Evolutionary conservation across 306 rosid genomes (phyloP).

Genomic region (Begonia loranthoides): DNA sequence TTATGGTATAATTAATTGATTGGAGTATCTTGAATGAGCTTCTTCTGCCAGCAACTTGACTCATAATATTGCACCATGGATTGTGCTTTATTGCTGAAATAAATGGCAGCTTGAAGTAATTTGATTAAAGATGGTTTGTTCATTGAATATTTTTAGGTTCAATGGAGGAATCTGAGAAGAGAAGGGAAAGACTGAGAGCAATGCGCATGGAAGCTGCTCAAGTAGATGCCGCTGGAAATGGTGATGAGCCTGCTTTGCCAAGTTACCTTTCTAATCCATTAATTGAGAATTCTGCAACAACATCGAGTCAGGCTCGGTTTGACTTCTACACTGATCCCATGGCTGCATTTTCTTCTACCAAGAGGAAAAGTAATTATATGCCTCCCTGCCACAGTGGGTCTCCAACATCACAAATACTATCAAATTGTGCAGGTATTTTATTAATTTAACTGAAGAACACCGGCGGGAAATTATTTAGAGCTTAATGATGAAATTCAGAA

Average conservation of each 20-base stretch:
- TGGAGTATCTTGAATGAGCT: too few species aligned
- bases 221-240: conserved; percentile 22
- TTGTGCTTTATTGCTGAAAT: too few species aligned
- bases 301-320: conserved; percentile 32
- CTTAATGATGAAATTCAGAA: too few species aligned
- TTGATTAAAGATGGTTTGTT: too few species aligned
- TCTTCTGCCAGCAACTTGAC: too few species aligned
- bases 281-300: conserved; percentile 29
- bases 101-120: too few species aligned
- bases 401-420: conserved; percentile 21
- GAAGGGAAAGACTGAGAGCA: conserved; percentile 63
- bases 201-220: conserved; percentile 60
- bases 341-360: conserved; percentile 64
- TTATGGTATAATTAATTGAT: too few species aligned
- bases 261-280: conserved; percentile 65
- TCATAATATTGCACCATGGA: too few species aligned
- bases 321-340: conserved; percentile 82
- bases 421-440: conserved; percentile 32
- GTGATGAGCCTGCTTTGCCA: conserved; percentile 16
- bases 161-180: conserved; percentile 80
- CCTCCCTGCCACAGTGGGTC: conserved; percentile 23
- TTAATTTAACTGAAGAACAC: neutral
- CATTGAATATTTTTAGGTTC: conserved; percentile 9
- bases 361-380: conserved; percentile 20
- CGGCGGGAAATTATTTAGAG: too few species aligned